Percentiles rank a stretch among this genome's conserved stretches.
Evolutionary conservation across 2,329 filamentous ascomycete species (phyloP).

Genomic region (Verticillium isaacii): DNA sequence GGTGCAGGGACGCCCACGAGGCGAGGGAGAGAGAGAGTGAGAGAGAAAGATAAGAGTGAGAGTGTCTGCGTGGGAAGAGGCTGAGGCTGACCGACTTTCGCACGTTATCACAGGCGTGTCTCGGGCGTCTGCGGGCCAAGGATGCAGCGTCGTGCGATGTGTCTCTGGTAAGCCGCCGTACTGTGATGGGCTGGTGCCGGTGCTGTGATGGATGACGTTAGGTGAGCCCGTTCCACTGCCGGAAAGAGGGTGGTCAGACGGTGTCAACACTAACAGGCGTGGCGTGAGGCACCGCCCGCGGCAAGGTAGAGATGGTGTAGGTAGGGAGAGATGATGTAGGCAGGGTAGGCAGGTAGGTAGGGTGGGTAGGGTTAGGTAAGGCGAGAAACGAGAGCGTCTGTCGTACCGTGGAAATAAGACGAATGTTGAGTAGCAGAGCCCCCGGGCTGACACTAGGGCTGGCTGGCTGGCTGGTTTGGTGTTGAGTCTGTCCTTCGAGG

Average conservation of each 20-base stretch:
- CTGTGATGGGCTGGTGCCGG: neutral
- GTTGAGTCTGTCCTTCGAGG: too few relatives aligned
- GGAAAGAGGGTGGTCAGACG: neutral
- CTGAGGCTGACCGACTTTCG: neutral
- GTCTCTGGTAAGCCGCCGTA: neutral
- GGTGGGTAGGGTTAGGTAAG: neutral
- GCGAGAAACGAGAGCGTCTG: neutral
- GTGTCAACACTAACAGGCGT: neutral
- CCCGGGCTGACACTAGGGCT: too few relatives aligned
- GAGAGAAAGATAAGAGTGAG: neutral
- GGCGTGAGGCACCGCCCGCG: neutral
- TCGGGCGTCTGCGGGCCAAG: neutral
- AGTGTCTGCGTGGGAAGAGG: neutral
- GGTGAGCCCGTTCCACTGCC: neutral
- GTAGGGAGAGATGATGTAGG: neutral
- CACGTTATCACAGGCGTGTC: neutral
- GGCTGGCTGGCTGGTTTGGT: too few relatives aligned
- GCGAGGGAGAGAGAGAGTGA: neutral
- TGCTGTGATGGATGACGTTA: neutral
- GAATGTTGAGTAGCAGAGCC: too few relatives aligned
- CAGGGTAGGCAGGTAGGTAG: too few relatives aligned
- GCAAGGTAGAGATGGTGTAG: neutral
- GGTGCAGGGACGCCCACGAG: neutral
- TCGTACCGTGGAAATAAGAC: neutral
- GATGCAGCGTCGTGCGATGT: neutral